A percentile compares a stretch with the other conserved stretches of the same genome.
These are phyloP conservation scores for Pneumocystis jirovecii DNA, from an alignment of 1,139 yeast genomes.

Conservation along the genomic window DNA sequence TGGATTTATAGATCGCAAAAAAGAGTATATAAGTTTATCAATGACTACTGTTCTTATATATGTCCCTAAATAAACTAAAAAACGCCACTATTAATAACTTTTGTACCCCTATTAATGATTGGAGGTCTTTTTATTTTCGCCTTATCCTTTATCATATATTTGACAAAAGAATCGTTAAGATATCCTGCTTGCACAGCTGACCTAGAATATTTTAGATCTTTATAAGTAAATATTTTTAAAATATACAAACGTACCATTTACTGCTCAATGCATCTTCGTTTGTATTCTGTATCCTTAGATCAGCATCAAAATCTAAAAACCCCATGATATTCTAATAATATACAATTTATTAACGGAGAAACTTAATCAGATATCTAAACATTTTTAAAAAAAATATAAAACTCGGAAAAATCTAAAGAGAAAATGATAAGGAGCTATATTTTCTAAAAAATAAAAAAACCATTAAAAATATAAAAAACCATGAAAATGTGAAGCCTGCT, in stretches of 20 bases:
- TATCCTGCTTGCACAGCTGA: conserved; percentile 45
- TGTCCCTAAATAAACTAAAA: conserved; percentile 42
- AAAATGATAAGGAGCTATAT: no score
- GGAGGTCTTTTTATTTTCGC: conserved; percentile 37
- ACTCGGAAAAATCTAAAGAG: background rate
- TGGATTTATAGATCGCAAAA: conserved; percentile 26
- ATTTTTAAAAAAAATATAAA: background rate
- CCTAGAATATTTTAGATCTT: conserved; percentile 14
- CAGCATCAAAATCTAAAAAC: background rate
- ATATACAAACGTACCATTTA: conserved; percentile 28
- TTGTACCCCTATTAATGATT: conserved; percentile 43
- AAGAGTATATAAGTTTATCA: conserved; percentile 38
- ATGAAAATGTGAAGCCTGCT: background rate
- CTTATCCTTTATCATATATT: conserved; percentile 22
- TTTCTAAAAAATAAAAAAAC: no score
- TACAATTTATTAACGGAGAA: background rate
- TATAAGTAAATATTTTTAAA: background rate
- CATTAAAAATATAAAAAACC: no score
- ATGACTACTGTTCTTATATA: conserved; percentile 57
- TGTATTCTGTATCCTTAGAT: conserved; percentile 41
- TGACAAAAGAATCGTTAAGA: conserved; percentile 39
- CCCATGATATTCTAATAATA: background rate
- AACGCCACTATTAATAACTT: background rate
- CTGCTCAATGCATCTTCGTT: conserved; percentile 72
- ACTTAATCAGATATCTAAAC: background rate